phyloP scores from a whole-genome alignment of 495 filamentous ascomycete genomes.

The Aspergillus ostianus region DNA sequence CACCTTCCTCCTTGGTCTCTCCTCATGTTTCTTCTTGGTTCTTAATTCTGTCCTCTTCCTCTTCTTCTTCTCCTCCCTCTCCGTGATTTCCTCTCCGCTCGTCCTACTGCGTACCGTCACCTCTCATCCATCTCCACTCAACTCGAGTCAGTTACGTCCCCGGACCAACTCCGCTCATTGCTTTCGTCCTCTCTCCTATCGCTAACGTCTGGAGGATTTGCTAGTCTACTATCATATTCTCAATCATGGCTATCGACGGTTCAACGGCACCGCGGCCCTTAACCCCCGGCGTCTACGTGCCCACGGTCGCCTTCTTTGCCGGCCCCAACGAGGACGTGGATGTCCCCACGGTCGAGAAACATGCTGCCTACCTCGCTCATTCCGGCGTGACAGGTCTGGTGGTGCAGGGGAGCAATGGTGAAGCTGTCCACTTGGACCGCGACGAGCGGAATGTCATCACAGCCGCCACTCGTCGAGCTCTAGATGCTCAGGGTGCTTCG shows the following conservation, averaged over 20 bases:
- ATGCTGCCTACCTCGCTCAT: conserved; percentile 79
- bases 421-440: conserved; percentile 76
- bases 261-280: conserved; percentile 28
- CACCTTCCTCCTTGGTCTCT: neutral
- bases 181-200: neutral
- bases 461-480: conserved; percentile 67
- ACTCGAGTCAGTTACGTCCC: conserved; percentile 1
- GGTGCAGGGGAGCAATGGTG: conserved; percentile 88
- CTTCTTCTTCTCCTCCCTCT: neutral
- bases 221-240: conserved; percentile 3
- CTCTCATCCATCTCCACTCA: neutral
- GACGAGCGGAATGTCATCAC: conserved; percentile 70
- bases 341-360: conserved; percentile 63
- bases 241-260: conserved; percentile 27
- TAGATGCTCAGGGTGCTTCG: conserved; percentile 66
- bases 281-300: conserved; percentile 61
- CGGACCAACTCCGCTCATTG: neutral
- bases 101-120: neutral
- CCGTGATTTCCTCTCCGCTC: neutral
- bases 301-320: conserved; percentile 68
- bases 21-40: neutral
- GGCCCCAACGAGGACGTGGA: conserved; percentile 59
- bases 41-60: conserved; percentile 2
- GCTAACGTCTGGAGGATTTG: neutral
- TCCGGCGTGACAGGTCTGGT: conserved; percentile 78